phyloP scores from a whole-genome alignment of 192 early-diverging fungal species.

The Pilaira anomala region DNA sequence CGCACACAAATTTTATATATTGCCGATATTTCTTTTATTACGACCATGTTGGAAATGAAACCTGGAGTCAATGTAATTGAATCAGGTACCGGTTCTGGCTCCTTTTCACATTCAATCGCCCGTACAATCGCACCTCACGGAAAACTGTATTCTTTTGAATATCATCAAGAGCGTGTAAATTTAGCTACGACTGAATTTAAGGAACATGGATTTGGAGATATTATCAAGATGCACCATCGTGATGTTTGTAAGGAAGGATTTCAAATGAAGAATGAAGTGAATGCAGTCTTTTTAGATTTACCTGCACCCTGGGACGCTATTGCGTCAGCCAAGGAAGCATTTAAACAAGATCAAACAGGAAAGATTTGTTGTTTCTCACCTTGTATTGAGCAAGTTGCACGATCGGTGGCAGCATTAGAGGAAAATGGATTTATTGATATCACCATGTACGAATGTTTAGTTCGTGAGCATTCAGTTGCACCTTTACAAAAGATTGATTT shows the following conservation, averaged over 20 bases:
- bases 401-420: constrained; percentile 71
- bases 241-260: constrained; percentile 93
- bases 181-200: constrained; percentile 73
- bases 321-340: constrained; percentile 75
- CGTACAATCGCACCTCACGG: constrained; percentile 85
- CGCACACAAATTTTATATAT: constrained; percentile 96
- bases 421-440: constrained; percentile 87
- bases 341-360: constrained; percentile 77
- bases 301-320: constrained; percentile 97
- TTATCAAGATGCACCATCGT: constrained; percentile 73
- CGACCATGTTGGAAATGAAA: constrained; percentile 72
- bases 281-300: constrained; percentile 93
- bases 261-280: constrained; percentile 64
- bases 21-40: constrained; percentile 92
- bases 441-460: constrained; percentile 90
- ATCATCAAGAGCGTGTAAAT: constrained; percentile 75
- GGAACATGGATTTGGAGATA: constrained; percentile 64
- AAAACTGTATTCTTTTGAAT: constrained; percentile 93
- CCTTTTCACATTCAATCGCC: constrained; percentile 93
- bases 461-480: constrained; percentile 73
- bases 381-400: constrained; percentile 92
- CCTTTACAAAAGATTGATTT: constrained; percentile 61
- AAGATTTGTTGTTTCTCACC: constrained; percentile 94
- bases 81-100: constrained; percentile 92
- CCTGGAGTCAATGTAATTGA: constrained; percentile 88